Evolutionary conservation across 805 yeast species (phyloP).

Genomic region (Jamesozyma jinghongensis): DNA sequence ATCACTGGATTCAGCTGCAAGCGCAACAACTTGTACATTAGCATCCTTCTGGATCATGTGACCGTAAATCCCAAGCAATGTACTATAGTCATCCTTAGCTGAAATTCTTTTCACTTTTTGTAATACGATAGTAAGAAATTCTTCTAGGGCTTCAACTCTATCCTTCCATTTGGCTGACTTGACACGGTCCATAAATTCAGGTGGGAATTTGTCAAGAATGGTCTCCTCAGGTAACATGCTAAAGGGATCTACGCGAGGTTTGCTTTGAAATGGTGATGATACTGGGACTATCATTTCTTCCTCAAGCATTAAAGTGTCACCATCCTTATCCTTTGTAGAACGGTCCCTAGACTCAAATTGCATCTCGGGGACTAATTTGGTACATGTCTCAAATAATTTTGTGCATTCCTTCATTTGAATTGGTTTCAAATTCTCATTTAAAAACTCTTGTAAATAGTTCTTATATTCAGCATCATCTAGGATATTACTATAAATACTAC

Average conservation of each 20-base stretch:
- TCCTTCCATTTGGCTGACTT: conserved; percentile 81
- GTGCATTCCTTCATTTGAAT: conserved; percentile 82
- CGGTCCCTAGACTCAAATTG: conserved; percentile 9
- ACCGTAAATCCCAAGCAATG: conserved; percentile 52
- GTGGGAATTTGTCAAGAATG: conserved; percentile 57
- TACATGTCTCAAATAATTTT: conserved; percentile 48
- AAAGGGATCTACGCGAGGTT: conserved; percentile 46
- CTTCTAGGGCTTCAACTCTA: conserved; percentile 76
- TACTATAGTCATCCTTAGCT: conserved; percentile 53
- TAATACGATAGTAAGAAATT: conserved; percentile 36
- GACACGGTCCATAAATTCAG: conserved; percentile 46
- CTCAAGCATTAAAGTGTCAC: conserved; percentile 30
- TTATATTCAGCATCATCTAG: conserved; percentile 38
- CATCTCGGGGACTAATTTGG: conserved; percentile 6
- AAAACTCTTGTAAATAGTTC: conserved; percentile 43
- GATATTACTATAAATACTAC: conserved; percentile 47
- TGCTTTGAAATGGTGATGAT: neutral
- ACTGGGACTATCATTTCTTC: neutral
- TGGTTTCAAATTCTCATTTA: conserved; percentile 72
- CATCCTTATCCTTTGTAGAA: conserved; percentile 27
- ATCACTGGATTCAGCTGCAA: conserved; percentile 61
- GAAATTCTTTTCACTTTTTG: conserved; percentile 47
- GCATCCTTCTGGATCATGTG: conserved; percentile 72
- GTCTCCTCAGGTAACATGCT: conserved; percentile 64
- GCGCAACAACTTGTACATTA: conserved; percentile 74